phyloP scores from a whole-genome alignment of 164 flowering plant species.

The Houttuynia cordata region DNA sequence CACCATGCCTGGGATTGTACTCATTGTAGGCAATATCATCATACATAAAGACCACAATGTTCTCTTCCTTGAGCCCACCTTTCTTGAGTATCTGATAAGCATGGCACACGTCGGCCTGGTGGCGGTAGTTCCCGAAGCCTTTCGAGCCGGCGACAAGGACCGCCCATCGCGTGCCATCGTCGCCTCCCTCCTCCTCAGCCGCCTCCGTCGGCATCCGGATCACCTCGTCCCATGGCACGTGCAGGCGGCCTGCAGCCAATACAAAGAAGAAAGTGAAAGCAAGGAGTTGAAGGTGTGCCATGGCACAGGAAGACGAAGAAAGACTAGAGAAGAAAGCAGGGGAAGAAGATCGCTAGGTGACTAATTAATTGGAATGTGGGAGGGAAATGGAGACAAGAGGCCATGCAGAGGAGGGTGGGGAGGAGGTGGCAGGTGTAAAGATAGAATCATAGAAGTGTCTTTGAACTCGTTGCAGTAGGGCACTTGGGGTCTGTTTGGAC shows the following conservation, averaged over 20 bases:
- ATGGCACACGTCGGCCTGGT: constrained; percentile 96
- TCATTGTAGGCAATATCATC: constrained; percentile 65
- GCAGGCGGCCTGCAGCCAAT: not conserved
- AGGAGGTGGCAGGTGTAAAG: not conserved
- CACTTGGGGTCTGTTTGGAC: not conserved
- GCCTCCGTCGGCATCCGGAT: constrained; percentile 40
- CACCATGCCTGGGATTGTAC: constrained; percentile 65
- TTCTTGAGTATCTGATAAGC: constrained; percentile 75
- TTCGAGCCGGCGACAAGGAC: constrained; percentile 85
- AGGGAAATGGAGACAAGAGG: not conserved
- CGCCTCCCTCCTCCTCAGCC: constrained; percentile 16
- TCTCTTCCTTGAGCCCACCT: constrained; percentile 86
- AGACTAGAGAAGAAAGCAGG: not conserved
- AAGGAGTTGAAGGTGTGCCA: not conserved
- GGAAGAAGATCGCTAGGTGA: not conserved
- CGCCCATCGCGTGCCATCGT: constrained; percentile 67
- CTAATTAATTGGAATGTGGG: not conserved
- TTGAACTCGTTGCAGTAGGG: not conserved
- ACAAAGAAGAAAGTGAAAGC: not conserved
- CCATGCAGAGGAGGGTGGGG: not conserved
- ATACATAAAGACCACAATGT: constrained; percentile 83
- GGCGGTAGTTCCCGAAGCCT: constrained; percentile 72
- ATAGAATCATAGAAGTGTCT: not conserved
- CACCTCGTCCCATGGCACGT: constrained; percentile 28
- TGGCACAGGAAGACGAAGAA: not conserved